Conservation (phyloP, 2,329 filamentous ascomycete genomes). For the Fusarium graminum region DNA sequence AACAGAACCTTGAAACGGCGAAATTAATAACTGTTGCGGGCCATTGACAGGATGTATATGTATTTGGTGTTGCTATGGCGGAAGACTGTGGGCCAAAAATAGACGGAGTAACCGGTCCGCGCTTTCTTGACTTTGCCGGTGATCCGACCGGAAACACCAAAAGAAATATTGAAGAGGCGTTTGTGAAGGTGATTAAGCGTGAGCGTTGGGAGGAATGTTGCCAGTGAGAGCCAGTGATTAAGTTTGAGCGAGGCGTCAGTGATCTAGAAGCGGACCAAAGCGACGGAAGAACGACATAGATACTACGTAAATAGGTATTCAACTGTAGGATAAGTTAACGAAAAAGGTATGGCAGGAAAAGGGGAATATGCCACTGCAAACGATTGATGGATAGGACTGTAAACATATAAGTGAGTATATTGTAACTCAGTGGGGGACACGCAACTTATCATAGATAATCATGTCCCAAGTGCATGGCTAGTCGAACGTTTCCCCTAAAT, state of each 20-base stretch:
- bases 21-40: constrained; percentile 8
- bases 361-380: not conserved
- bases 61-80: constrained; percentile 7
- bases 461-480: not conserved
- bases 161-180: constrained; percentile 2
- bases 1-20: not conserved
- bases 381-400: constrained; percentile 6
- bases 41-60: constrained; percentile 16
- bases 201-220: constrained; percentile 16
- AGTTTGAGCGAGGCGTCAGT: constrained; percentile 31
- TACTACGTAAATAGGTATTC: not conserved
- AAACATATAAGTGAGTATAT: not conserved
- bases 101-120: not conserved
- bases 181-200: constrained; percentile 10
- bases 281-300: not conserved
- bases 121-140: constrained; percentile 6
- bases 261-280: constrained; percentile 11
- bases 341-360: not conserved
- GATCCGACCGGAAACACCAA: constrained; percentile 15
- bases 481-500: constrained; percentile 10
- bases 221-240: constrained; percentile 32
- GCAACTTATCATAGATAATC: constrained; percentile 25
- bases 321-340: not conserved
- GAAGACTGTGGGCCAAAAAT: constrained; percentile 1
- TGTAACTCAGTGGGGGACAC: constrained; percentile 2